Conservation (phyloP, 495 filamentous ascomycete species). For the Letharia lupina region DNA sequence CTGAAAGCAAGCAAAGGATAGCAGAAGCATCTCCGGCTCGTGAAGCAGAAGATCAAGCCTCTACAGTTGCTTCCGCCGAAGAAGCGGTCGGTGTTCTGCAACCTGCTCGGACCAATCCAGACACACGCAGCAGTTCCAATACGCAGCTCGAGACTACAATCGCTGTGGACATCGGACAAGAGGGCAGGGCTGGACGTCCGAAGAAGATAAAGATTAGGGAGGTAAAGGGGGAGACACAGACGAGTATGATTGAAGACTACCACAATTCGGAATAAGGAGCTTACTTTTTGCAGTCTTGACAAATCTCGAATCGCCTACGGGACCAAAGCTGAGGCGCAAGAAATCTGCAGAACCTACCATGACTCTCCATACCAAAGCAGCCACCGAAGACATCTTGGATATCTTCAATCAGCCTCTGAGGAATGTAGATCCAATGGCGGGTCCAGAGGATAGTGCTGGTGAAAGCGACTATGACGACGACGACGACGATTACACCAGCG, state of each 20-base stretch:
- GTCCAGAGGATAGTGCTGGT: constrained; percentile 35
- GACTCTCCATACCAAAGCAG: constrained; percentile 91
- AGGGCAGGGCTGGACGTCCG: constrained; percentile 35
- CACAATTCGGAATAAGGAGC: background rate
- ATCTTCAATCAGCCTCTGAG: constrained; percentile 85
- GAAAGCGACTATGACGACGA: constrained; percentile 49
- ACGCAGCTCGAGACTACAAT: constrained; percentile 18
- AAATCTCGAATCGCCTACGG: constrained; percentile 79
- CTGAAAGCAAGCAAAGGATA: constrained; percentile 13
- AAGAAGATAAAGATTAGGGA: constrained; percentile 68
- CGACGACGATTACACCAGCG: constrained; percentile 69
- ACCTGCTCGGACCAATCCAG: background rate
- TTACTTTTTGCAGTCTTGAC: constrained; percentile 62
- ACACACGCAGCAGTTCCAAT: constrained; percentile 14
- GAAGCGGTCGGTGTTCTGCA: constrained; percentile 1
- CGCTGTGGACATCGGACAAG: constrained; percentile 32
- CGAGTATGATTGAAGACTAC: constrained; percentile 46
- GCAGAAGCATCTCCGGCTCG: background rate
- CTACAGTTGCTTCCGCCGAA: background rate
- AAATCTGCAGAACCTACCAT: constrained; percentile 80
- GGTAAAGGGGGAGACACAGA: constrained; percentile 71
- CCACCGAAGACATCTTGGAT: constrained; percentile 93
- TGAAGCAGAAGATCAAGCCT: background rate
- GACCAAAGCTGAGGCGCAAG: constrained; percentile 65
- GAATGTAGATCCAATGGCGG: constrained; percentile 43